Percentiles rank a stretch among this genome's conserved stretches.
phyloP scores from a whole-genome alignment of 176 grass and related monocot genomes.

The Oryza australiensis region DNA sequence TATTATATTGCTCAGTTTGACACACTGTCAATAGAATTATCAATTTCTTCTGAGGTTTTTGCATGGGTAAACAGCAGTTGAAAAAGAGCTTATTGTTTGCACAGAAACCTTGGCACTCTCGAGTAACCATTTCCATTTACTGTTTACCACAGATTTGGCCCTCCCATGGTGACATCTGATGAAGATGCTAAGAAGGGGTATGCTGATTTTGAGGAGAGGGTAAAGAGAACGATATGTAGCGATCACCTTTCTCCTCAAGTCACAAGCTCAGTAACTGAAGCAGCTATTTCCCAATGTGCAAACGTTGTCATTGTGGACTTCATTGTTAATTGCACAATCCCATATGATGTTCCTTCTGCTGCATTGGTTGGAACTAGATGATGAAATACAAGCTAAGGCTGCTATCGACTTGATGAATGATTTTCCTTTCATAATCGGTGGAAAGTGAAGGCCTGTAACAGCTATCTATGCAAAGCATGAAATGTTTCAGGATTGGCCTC shows the following conservation, averaged over 20 bases:
- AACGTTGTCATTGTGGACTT: constrained; percentile 52
- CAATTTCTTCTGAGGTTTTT: not conserved
- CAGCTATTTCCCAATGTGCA: constrained; percentile 60
- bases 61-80: not conserved
- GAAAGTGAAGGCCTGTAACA: constrained; percentile 63
- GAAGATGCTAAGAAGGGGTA: constrained; percentile 43
- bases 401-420: constrained; percentile 42
- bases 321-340: constrained; percentile 62
- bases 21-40: not conserved
- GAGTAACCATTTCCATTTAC: not conserved
- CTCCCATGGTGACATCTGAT: constrained; percentile 17
- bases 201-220: constrained; percentile 51
- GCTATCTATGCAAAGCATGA: constrained; percentile 31
- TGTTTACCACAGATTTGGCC: not conserved
- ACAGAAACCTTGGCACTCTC: not conserved
- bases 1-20: not conserved
- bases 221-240: constrained; percentile 52
- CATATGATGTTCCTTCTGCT: constrained; percentile 40
- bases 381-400: constrained; percentile 38
- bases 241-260: constrained; percentile 65
- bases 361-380: constrained; percentile 52
- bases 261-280: constrained; percentile 41
- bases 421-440: constrained; percentile 66
- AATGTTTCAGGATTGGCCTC: constrained; percentile 51
- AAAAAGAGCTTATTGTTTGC: not conserved